Percentiles rank a stretch among this genome's conserved stretches.
Evolutionary conservation across 352 stramenopile genomes (phyloP).

Genomic region (Phytophthora pluvialis): DNA sequence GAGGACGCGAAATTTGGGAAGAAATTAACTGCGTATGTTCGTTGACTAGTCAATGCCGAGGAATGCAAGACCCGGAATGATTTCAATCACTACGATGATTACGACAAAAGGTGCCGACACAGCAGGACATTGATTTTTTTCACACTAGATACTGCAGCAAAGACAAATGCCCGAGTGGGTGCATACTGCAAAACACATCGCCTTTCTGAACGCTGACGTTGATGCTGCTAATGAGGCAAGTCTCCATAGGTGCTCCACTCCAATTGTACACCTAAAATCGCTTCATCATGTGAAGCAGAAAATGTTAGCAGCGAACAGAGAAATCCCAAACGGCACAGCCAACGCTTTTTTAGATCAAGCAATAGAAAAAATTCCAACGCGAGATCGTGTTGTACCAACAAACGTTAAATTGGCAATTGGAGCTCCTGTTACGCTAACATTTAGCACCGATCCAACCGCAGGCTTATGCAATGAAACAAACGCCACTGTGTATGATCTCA

Average conservation of each 20-base stretch:
- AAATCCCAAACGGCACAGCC: not conserved
- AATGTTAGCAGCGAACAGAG: not conserved
- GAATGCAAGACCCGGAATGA: not conserved
- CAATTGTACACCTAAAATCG: not conserved
- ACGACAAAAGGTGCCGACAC: not conserved
- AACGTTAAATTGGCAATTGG: not conserved
- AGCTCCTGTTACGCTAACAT: conserved; percentile 9
- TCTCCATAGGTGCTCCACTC: not conserved
- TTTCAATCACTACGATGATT: not conserved
- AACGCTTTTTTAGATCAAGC: not conserved
- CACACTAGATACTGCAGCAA: not conserved
- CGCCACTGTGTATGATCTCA: not conserved
- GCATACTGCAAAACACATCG: conserved; percentile 3
- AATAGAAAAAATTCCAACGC: not conserved
- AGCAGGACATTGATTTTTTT: conserved; percentile 6
- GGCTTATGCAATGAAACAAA: conserved; percentile 7
- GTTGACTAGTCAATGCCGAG: conserved; percentile 1
- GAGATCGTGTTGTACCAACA: not conserved
- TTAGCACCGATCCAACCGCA: not conserved
- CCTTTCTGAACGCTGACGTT: conserved; percentile 5
- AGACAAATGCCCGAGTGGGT: conserved; percentile 2
- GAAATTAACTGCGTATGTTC: not conserved
- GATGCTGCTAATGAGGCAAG: not conserved
- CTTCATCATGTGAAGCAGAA: conserved; percentile 1
- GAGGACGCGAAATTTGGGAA: conserved; percentile 2